Evolutionary conservation across 2,329 filamentous ascomycete species (phyloP), one percentile per base, ranked within the genome.

Genomic region (Leptographium lundbergii): DNA sequence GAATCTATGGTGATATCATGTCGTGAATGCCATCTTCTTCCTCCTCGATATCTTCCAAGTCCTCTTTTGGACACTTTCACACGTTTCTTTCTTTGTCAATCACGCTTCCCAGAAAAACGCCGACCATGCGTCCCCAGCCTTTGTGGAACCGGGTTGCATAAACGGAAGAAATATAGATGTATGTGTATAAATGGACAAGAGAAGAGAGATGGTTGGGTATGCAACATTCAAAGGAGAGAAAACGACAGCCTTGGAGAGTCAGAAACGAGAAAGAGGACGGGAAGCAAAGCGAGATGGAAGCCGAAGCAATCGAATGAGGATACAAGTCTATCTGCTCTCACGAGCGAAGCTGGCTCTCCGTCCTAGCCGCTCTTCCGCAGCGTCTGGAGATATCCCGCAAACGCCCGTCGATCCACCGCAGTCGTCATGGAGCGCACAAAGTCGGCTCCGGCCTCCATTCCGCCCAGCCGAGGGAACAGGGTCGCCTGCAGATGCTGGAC

Each of bases 401-500:
- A 82, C 0, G 74, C 74, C 65, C 85, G 86, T 63, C 78, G 79
- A 65, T 86, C 83, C 19, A 74, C 75, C 13, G 77, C 77, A 24
- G 79, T 82, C 1, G 80, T 83, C 72, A 87, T 73, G 48, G 74
- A 75, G 62, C 77, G 75, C 62, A 87, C 69, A 65, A 85, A 86
- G 58, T 81, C 81, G 25, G 75, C 75, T 10, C 81, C 82, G 58
- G 83, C 79, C 27, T 86, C 78, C 24, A 36, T n/a, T 25, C 55
- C 60, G 0, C 86, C 86, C 64, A 90, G 75, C 53, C 75, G 78
- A 0, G 82, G 78, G 64, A 91, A 82, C 60, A 91, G 79, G 2
- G 76, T 75, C 19, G 76, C 75, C 64, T 84, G 82, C 54, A 92
- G 72, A 66, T 88, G 81, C 61, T 81, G 79, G 27, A 92, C 79